Conservation (phyloP, 306 rosid genomes). For the Vigna mungo region DNA sequence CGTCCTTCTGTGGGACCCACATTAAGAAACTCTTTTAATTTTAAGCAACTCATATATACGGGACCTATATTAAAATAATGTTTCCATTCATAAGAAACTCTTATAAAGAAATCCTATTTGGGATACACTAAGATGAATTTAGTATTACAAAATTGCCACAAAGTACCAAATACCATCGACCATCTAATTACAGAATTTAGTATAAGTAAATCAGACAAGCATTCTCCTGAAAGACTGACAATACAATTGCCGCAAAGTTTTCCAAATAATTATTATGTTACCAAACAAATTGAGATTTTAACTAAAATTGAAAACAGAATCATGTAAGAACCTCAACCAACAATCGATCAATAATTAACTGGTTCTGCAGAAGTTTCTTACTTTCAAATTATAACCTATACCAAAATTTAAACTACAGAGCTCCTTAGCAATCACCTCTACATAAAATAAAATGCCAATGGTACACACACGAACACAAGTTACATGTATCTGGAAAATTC, state of each 20-base stretch:
- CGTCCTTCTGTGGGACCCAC: no score
- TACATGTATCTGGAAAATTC: neutral
- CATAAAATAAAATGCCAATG: neutral
- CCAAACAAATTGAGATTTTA: conserved; percentile 5
- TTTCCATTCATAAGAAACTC: no score
- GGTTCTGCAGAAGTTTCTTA: neutral
- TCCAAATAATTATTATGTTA: neutral
- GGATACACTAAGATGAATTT: no score
- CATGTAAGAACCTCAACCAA: conserved; percentile 16
- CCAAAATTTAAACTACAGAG: neutral
- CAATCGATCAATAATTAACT: neutral
- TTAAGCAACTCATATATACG: no score
- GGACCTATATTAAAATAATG: no score
- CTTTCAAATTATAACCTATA: neutral
- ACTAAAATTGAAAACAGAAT: conserved; percentile 1
- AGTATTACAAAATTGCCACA: no score
- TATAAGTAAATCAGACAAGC: neutral
- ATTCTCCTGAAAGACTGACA: conserved; percentile 3
- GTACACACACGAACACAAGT: neutral
- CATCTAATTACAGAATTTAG: neutral
- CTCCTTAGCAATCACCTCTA: neutral
- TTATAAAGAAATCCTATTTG: no score
- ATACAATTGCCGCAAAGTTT: neutral
- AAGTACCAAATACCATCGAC: conserved; percentile 12
- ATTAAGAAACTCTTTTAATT: no score